Evolutionary conservation across 129 eudicot species (phyloP).

Genomic region (Helianthus tuberosus): DNA sequence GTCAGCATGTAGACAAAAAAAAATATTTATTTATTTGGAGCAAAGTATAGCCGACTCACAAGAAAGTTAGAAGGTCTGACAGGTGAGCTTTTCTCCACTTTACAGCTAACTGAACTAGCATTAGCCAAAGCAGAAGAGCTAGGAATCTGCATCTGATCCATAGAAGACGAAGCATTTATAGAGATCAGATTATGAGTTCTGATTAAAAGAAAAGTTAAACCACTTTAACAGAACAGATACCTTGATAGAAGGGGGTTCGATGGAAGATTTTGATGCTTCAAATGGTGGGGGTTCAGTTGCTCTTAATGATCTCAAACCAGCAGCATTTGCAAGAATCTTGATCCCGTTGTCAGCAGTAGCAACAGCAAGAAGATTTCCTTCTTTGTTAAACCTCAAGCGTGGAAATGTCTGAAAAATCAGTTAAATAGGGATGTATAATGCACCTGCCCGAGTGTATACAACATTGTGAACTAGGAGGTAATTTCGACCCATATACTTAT

Average conservation of each 20-base stretch:
- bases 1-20: slow-evolving; percentile 3
- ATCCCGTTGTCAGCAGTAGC: slow-evolving; percentile 77
- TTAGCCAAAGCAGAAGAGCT: slow-evolving; percentile 60
- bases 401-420: slow-evolving; percentile 62
- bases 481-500: slow-evolving; percentile 7
- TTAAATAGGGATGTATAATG: slow-evolving; percentile 4
- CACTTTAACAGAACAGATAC: slow-evolving; percentile 30
- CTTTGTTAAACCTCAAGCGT: slow-evolving; percentile 87
- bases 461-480: background rate
- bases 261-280: slow-evolving; percentile 70
- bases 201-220: background rate
- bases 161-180: background rate
- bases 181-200: background rate
- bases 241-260: slow-evolving; percentile 73
- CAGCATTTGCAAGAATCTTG: slow-evolving; percentile 77
- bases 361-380: slow-evolving; percentile 92
- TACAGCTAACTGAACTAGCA: slow-evolving; percentile 55
- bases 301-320: slow-evolving; percentile 74
- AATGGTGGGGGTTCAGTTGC: slow-evolving; percentile 66
- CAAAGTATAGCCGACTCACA: slow-evolving; percentile 41
- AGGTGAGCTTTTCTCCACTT: slow-evolving; percentile 85
- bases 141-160: slow-evolving; percentile 51
- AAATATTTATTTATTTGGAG: background rate
- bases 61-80: slow-evolving; percentile 65
- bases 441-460: background rate